A percentile compares a stretch with the other conserved stretches of the same genome.
phyloP scores from a whole-genome alignment of 2,329 filamentous ascomycete species.

The Aspergillus jensenii region DNA sequence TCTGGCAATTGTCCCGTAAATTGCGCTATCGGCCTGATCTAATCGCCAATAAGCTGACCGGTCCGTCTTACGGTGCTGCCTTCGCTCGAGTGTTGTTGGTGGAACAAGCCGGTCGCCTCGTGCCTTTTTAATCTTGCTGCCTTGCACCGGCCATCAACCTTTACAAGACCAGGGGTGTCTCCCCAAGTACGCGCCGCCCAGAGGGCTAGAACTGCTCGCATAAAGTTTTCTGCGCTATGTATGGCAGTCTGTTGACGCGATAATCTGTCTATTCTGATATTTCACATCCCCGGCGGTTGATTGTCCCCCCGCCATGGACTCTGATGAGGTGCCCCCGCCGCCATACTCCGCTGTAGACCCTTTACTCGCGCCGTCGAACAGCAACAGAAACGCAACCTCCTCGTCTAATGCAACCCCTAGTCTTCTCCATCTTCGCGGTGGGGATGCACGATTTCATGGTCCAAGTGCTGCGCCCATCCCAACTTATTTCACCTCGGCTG shows the following conservation, averaged over 20 bases:
- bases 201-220: slow-evolving; percentile 1
- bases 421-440: slow-evolving; percentile 21
- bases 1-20: not conserved
- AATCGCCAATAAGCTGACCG: not conserved
- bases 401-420: slow-evolving; percentile 13
- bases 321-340: slow-evolving; percentile 42
- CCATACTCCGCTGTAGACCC: slow-evolving; percentile 45
- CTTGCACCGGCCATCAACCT: slow-evolving; percentile 18
- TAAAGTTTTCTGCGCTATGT: slow-evolving; percentile 16
- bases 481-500: slow-evolving; percentile 36
- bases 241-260: slow-evolving; percentile 13
- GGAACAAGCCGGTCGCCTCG: slow-evolving; percentile 3
- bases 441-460: slow-evolving; percentile 18
- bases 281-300: not conserved
- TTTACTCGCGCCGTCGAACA: slow-evolving; percentile 25
- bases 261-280: slow-evolving; percentile 1
- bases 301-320: slow-evolving; percentile 27
- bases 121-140: slow-evolving; percentile 31
- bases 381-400: slow-evolving; percentile 19
- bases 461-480: slow-evolving; percentile 22
- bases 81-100: not conserved
- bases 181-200: not conserved
- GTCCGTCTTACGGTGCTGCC: not conserved
- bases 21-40: not conserved
- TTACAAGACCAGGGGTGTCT: not conserved